Evolutionary conservation across 305 asterid species (phyloP).

Genomic region (Ilex paraguariensis): DNA sequence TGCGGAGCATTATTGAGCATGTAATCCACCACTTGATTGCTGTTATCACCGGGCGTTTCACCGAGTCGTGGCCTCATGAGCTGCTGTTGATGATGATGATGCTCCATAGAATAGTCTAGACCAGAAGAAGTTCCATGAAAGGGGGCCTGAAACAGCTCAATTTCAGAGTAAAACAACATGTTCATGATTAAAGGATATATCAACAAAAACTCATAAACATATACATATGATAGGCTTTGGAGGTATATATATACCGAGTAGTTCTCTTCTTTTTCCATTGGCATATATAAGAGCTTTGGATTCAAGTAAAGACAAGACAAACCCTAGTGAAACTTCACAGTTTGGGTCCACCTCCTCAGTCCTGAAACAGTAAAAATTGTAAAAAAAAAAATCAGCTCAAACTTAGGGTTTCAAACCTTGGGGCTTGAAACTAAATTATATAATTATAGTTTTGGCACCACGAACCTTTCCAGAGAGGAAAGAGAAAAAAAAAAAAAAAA

Average conservation of each 20-base stretch:
- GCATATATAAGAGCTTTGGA: not conserved
- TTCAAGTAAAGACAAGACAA: constrained; percentile 7
- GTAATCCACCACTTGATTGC: constrained; percentile 48
- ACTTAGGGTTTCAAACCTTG: no score
- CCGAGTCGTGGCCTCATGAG: no score
- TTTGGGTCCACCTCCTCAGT: constrained; percentile 12
- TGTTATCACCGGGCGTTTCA: not conserved
- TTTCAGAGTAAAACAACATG: constrained; percentile 17
- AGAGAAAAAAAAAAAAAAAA: not conserved
- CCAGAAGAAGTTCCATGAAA: no score
- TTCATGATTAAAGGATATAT: not conserved
- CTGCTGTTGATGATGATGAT: no score
- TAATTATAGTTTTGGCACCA: not conserved
- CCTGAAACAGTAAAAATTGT: not conserved
- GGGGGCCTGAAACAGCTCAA: constrained; percentile 15
- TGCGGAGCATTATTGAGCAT: constrained; percentile 38
- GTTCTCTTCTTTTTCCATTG: constrained; percentile 14
- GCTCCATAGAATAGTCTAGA: no score
- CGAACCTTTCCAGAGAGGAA: not conserved
- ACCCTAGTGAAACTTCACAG: constrained; percentile 1
- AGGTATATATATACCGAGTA: constrained; percentile 10
- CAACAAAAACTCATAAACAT: no score
- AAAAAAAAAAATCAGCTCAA: no score
- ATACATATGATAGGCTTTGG: not conserved
- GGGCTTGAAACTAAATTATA: no score